These are phyloP conservation scores for Colletotrichum spinosum DNA, from an alignment of 2,329 filamentous ascomycete species.

Conservation along the genomic window DNA sequence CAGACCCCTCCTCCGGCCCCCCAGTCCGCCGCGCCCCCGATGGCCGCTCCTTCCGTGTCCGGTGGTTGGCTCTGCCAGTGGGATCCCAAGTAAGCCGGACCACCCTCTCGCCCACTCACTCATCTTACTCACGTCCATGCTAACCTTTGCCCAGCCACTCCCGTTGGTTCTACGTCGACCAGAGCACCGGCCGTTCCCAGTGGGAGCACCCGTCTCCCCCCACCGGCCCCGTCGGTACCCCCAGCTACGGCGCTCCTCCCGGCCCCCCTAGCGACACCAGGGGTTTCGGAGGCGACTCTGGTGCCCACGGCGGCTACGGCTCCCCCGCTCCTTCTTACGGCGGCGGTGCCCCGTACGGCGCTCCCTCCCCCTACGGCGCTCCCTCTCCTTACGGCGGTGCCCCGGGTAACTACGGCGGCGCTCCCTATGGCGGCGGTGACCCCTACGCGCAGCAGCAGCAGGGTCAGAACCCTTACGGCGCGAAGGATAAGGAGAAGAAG, in stretches of 20 bases:
- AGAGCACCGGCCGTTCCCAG: constrained; percentile 70
- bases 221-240: constrained; percentile 24
- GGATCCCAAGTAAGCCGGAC: constrained; percentile 58
- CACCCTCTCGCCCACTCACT: neutral
- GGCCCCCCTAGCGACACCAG: constrained; percentile 26
- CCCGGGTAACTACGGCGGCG: constrained; percentile 26
- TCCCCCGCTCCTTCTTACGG: constrained; percentile 35
- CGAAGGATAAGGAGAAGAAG: constrained; percentile 51
- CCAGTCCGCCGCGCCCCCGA: constrained; percentile 46
- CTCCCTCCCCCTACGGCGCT: constrained; percentile 27
- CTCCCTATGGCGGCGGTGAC: constrained; percentile 27
- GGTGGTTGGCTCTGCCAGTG: constrained; percentile 73
- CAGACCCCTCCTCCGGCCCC: constrained; percentile 37
- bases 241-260: constrained; percentile 28
- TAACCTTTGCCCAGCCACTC: constrained; percentile 50
- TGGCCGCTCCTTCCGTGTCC: constrained; percentile 53
- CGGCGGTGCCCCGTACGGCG: constrained; percentile 28
- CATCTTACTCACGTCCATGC: neutral
- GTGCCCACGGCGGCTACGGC: constrained; percentile 26
- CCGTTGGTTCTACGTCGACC: constrained; percentile 74
- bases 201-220: constrained; percentile 67
- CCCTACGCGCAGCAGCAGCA: constrained; percentile 39
- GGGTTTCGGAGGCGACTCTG: constrained; percentile 39
- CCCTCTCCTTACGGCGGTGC: constrained; percentile 27
- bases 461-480: constrained; percentile 31